Evolutionary conservation across 495 filamentous ascomycete genomes (phyloP), one percentile per base, ranked within the genome.

Genomic region (Acidomyces sp.): DNA sequence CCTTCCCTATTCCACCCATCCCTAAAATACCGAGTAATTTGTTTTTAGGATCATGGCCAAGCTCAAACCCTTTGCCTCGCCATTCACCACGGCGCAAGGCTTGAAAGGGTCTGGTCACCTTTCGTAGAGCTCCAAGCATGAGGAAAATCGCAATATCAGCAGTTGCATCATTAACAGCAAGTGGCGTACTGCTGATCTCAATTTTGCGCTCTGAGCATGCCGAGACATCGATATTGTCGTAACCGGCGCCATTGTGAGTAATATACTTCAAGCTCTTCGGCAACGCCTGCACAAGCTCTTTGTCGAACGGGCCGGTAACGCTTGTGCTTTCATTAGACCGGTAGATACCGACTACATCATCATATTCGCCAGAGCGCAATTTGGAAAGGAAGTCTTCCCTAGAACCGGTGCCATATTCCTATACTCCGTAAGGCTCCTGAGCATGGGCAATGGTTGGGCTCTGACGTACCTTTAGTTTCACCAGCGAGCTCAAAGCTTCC

Each of bases 1-100:
- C 56, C 23, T 72, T 64, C 0, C 85, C 85, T 37, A 93, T 93
- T 0, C 85, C 84, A 6, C 85, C 85, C 81, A 93, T 87, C 6
- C 85, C 85, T 26, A 93, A 54, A 41, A 93, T 82, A 17, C 60
- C 60, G 26, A 63, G 46, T 3, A 44, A 38, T 43, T 59, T 59
- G 32, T 54, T 42, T 41, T 55, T 56, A 4, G 58, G 60, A 35
- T 71, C 67, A 17, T 64, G 56, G 9, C 67, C 67, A 10, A 67
- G 52, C 13, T 51, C 51, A 23, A 59, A 49, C 12, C 50, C 41
- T 5, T 51, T 23, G 7, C 59, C 65, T 18, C 69, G 60, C 71
- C 71, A 76, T 41, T 61, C 57, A 47, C 78, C 78, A 28, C 66
- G 60, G 4, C 79, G 68, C 11, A 85, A 62, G 15, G 78, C 69